Evolutionary conservation across 2,329 filamentous ascomycete genomes (phyloP), one percentile per base, ranked within the genome.

Genomic region (Aspergillus pseudoviridinutans): DNA sequence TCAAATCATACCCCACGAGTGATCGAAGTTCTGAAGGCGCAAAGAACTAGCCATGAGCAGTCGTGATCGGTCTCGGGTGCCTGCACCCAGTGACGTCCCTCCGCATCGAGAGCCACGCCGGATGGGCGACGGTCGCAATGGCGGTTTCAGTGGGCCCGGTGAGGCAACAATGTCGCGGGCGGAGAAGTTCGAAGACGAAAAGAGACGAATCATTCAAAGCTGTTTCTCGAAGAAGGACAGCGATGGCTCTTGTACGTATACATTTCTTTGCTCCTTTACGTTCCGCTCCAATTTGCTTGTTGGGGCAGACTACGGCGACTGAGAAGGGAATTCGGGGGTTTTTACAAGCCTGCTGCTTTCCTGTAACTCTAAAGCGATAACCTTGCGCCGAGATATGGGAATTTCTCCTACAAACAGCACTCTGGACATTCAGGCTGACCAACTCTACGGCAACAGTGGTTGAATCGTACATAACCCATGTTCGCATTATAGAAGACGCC

Each of bases 391-490:
- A 22, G 41, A 44, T 10, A 22, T 20, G n/a, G 41, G 10, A 17
- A 55, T 53, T 25, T 46, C 56, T 51, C 22, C 53, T 4, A 8
- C 2, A 9, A 22, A 27, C 24, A 27, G 4, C 24, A 27, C 7
- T 14, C 20, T 47, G 9, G 12, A 47, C 12, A 47, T 47, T 20
- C 10, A 44, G 44, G 9, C 44, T 47, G 44, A 47, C 44, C 5
- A 1, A 0, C 22, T 47, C 41, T 47, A 14, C 10, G 25, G 14
- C 24, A 24, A 44, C 32, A 91, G 88, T 90, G 65, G 80, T 87
- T 65, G 94, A 99, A 78, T 97, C 92, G 35, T 99, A 99, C 79
- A 99, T 99, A 68, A 99, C 94, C 24, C 94, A 99, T 73, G 92
- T 97, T 67, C 86, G 88, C 69, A 92, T 99, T 68, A 86, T 85